Conservation (phyloP, 2,329 filamentous ascomycete genomes). For the Cryphonectria nitschkei region DNA sequence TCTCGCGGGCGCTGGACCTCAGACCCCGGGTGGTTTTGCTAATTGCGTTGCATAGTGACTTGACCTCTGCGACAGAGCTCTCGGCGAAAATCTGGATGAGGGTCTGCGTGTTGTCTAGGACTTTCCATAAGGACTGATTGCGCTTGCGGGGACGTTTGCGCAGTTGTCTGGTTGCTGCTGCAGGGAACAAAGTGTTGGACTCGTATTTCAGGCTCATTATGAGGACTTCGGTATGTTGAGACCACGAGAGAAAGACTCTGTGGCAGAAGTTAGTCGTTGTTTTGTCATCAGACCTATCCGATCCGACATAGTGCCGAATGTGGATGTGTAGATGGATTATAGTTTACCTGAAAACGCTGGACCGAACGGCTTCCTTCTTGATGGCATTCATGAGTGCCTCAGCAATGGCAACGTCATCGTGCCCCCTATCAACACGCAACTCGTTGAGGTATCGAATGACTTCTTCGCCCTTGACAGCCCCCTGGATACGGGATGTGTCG, state of each 20-base stretch:
- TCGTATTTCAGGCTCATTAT: constrained; percentile 7
- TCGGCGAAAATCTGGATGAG: constrained; percentile 12
- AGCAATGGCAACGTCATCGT: constrained; percentile 11
- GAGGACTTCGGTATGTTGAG: constrained; percentile 8
- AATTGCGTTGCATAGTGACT: constrained; percentile 11
- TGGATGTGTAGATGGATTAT: neutral
- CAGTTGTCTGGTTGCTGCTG: constrained; percentile 1
- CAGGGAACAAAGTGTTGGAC: neutral
- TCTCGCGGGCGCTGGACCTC: constrained; percentile 1
- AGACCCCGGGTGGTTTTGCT: neutral
- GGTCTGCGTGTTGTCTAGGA: neutral
- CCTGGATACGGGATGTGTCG: constrained; percentile 5
- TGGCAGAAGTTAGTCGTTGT: neutral
- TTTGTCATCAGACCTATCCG: neutral
- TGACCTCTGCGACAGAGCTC: constrained; percentile 16
- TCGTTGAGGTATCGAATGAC: constrained; percentile 12
- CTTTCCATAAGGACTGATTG: constrained; percentile 9
- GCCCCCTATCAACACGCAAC: neutral
- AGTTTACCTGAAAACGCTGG: constrained; percentile 1
- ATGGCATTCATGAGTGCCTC: constrained; percentile 11
- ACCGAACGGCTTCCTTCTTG: neutral
- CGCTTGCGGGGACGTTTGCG: constrained; percentile 7
- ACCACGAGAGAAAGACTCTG: constrained; percentile 20
- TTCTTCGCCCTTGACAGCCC: neutral
- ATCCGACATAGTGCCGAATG: too few relatives aligned